Evolutionary conservation across 2,329 filamentous ascomycete genomes (phyloP).

Genomic region (Beauveria brongniartii): DNA sequence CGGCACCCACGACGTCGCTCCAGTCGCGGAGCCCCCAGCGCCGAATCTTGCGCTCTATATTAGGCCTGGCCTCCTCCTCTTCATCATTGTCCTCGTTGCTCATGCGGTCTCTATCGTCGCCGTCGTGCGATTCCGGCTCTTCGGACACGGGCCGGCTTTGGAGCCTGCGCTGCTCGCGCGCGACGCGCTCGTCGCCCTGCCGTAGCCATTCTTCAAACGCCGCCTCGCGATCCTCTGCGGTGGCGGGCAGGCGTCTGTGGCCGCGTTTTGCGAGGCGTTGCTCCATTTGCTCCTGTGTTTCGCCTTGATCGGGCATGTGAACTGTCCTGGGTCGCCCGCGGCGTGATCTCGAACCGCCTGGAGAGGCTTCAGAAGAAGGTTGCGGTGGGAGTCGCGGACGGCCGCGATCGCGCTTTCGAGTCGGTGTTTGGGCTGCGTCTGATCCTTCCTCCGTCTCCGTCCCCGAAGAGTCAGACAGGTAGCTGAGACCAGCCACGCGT

Average conservation of each 20-base stretch:
- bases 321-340: conserved; percentile 33
- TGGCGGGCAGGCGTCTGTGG: conserved; percentile 23
- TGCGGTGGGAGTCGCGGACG: conserved; percentile 13
- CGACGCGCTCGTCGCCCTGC: conserved; percentile 21
- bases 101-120: conserved; percentile 14
- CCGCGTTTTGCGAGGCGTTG: conserved; percentile 38
- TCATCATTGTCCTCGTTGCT: conserved; percentile 15
- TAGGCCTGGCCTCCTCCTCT: conserved; percentile 13
- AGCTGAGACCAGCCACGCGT: conserved; percentile 40
- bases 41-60: conserved; percentile 20
- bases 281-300: conserved; percentile 38
- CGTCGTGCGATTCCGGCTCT: conserved; percentile 8
- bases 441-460: conserved; percentile 27
- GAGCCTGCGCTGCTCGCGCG: conserved; percentile 14
- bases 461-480: conserved; percentile 29
- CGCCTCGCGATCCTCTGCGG: conserved; percentile 20
- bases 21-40: conserved; percentile 59
- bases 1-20: conserved; percentile 76
- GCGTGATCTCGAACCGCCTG: conserved; percentile 14
- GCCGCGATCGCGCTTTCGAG: conserved; percentile 1
- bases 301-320: conserved; percentile 32
- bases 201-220: conserved; percentile 28
- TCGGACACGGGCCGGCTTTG: conserved; percentile 11
- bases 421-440: conserved; percentile 15
- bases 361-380: neutral